phyloP scores from a whole-genome alignment of 768 basidiomycete genomes.

The Gyrodon lividus region DNA sequence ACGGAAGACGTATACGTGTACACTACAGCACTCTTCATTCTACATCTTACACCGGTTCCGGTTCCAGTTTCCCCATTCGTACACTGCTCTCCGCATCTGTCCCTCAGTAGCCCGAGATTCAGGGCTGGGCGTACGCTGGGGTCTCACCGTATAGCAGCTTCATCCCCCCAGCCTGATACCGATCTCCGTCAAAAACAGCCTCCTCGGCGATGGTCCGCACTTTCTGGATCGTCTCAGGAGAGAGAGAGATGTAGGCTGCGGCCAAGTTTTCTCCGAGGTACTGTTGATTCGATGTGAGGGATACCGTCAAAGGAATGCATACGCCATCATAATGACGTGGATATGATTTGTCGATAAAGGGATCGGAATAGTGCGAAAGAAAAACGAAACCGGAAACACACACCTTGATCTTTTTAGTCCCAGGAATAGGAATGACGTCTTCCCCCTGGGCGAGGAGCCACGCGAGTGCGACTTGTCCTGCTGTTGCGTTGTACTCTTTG shows the following conservation, averaged over 20 bases:
- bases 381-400: background rate
- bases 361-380: background rate
- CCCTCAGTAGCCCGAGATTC: background rate
- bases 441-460: constrained; percentile 40
- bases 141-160: constrained; percentile 21
- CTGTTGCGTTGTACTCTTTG: constrained; percentile 32
- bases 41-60: no score
- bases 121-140: constrained; percentile 4
- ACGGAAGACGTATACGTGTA: no score
- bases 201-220: constrained; percentile 37
- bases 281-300: constrained; percentile 19
- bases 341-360: background rate
- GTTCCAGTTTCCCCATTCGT: no score
- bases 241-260: constrained; percentile 35
- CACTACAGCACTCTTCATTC: no score
- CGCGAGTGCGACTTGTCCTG: constrained; percentile 41
- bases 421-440: constrained; percentile 41
- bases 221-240: constrained; percentile 35
- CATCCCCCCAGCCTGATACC: constrained; percentile 19
- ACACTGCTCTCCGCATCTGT: no score
- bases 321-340: background rate
- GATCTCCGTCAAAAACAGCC: constrained; percentile 27
- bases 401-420: constrained; percentile 36
- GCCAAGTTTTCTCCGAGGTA: constrained; percentile 47
- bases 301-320: no score